These are phyloP conservation scores for Tilletia caries DNA, from an alignment of 1,284 basidiomycete genomes.

Conservation along the genomic window DNA sequence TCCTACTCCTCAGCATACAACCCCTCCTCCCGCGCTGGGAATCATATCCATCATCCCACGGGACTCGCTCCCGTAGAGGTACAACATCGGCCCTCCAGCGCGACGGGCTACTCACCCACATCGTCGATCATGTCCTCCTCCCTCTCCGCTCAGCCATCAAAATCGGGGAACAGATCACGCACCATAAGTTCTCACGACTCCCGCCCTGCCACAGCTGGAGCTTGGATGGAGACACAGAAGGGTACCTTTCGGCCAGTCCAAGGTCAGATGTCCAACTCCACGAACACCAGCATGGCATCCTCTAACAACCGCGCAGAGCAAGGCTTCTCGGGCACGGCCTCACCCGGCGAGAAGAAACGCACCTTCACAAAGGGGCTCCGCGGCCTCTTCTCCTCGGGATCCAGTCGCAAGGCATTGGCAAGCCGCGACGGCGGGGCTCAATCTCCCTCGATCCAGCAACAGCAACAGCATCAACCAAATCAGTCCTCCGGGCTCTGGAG, in stretches of 20 bases:
- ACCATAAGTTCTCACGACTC: no score
- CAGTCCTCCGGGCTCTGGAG: neutral
- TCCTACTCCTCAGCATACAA: neutral
- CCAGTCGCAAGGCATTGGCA: neutral
- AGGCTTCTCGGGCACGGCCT: no score
- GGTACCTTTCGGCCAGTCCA: no score
- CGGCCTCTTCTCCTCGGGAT: constrained; percentile 3
- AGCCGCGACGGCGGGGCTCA: no score
- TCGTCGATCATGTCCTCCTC: neutral
- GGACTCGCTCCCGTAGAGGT: constrained; percentile 6
- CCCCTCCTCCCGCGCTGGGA: neutral
- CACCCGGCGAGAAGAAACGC: neutral
- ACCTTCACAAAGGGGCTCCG: constrained; percentile 10
- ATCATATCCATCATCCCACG: neutral
- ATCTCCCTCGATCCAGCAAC: no score
- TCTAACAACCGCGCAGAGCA: no score
- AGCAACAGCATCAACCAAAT: no score
- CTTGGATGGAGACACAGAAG: no score
- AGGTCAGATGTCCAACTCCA: no score
- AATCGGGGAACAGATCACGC: no score
- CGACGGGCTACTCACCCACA: neutral
- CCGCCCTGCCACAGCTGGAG: no score
- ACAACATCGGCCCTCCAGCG: neutral
- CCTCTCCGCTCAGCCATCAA: neutral
- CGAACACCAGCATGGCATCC: no score